Evolutionary conservation across 2,329 filamentous ascomycete species (phyloP).

Genomic region (Epichloe scottii): DNA sequence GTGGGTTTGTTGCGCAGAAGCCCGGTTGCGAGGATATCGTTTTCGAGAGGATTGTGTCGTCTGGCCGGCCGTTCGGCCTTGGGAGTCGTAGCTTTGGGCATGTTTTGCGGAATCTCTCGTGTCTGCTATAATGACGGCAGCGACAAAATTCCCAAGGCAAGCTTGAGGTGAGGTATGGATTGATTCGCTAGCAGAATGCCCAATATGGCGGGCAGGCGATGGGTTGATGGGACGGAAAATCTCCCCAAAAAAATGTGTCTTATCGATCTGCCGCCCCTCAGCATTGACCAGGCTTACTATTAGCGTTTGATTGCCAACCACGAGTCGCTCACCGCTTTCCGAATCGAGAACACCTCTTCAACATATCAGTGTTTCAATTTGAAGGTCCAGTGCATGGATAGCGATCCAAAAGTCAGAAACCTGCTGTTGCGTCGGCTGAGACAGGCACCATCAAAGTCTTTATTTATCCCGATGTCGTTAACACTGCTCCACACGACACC

Average conservation of each 20-base stretch:
- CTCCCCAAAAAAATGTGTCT: slow-evolving; percentile 21
- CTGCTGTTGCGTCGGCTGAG: not conserved
- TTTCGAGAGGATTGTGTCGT: slow-evolving; percentile 82
- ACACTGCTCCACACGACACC: not conserved
- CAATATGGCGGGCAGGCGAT: not conserved
- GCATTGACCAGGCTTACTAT: slow-evolving; percentile 12
- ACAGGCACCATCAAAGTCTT: not conserved
- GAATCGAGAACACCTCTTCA: not conserved
- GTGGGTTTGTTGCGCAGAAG: slow-evolving; percentile 62
- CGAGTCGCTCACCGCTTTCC: slow-evolving; percentile 19
- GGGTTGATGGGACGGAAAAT: slow-evolving; percentile 13
- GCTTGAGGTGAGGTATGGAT: not conserved
- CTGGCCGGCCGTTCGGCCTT: slow-evolving; percentile 45
- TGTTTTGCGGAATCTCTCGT: slow-evolving; percentile 24
- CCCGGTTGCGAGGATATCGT: slow-evolving; percentile 65
- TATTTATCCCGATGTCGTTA: not conserved
- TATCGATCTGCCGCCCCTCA: slow-evolving; percentile 29
- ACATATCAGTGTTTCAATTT: too few species aligned
- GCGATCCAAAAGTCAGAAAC: too few species aligned
- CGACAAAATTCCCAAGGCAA: not conserved
- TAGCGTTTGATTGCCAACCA: slow-evolving; percentile 11
- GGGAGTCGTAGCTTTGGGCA: slow-evolving; percentile 67
- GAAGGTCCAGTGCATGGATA: too few species aligned
- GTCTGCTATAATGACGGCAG: not conserved
- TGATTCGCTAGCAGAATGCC: not conserved